A percentile compares a stretch with the other conserved stretches of the same genome.
phyloP scores from a whole-genome alignment of 2,329 filamentous ascomycete genomes.

The Cladorrhinum sp. region DNA sequence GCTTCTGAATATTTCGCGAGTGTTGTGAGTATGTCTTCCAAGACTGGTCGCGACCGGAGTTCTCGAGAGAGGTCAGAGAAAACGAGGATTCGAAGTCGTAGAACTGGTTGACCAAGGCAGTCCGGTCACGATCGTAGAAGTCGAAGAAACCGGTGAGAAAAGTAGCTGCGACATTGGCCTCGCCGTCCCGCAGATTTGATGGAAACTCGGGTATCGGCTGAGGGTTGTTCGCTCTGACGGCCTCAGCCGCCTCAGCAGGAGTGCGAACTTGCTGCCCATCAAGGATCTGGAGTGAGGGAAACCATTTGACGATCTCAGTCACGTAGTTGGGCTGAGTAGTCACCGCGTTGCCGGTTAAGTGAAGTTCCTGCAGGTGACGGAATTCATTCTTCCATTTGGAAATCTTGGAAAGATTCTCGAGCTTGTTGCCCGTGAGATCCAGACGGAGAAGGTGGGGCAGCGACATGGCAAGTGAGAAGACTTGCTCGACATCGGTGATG shows the following conservation, averaged over 20 bases:
- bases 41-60: constrained; percentile 48
- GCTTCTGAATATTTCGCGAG: constrained; percentile 73
- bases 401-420: constrained; percentile 65
- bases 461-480: constrained; percentile 72
- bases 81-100: constrained; percentile 77
- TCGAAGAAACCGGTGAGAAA: constrained; percentile 74
- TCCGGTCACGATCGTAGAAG: constrained; percentile 70
- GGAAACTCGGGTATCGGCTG: constrained; percentile 60
- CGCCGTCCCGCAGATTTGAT: constrained; percentile 69
- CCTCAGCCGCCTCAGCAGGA: constrained; percentile 62
- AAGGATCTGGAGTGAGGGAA: constrained; percentile 73
- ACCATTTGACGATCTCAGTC: constrained; percentile 73
- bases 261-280: constrained; percentile 74
- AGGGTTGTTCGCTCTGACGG: constrained; percentile 45
- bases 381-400: constrained; percentile 78
- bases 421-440: constrained; percentile 80
- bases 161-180: constrained; percentile 65
- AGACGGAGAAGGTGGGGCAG: constrained; percentile 86
- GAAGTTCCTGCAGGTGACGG: constrained; percentile 72
- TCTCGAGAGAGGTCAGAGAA: constrained; percentile 69
- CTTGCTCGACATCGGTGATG: constrained; percentile 66
- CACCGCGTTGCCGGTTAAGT: constrained; percentile 75
- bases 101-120: constrained; percentile 58
- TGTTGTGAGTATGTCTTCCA: constrained; percentile 75
- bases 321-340: constrained; percentile 59